Evolutionary conservation across 352 stramenopile genomes (phyloP), one percentile per base, ranked within the genome.

Genomic region (Pythium phragmitis): DNA sequence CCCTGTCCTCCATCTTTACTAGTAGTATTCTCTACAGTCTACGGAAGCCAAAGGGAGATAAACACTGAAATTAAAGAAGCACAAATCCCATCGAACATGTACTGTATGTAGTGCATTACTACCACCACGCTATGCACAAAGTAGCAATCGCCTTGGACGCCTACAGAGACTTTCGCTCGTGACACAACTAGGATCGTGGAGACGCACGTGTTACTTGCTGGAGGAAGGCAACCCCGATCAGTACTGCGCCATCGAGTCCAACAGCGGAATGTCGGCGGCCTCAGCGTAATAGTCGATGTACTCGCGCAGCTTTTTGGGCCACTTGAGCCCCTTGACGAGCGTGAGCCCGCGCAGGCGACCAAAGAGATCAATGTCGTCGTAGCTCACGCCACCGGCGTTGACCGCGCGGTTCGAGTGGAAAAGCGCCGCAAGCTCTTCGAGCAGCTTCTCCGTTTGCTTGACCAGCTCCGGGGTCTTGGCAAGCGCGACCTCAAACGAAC

Each of bases 351-450:
- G 79, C 19, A 88, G 57, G 46, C 66, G 67, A 2, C 68, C 69
- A 34, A 88, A 88, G 16, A 88, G 47, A 23, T 81, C 71, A 60
- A 88, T 55, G 63, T 88, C 79, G 63, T 88, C 76, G 63, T 81
- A 85, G 65, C 79, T 81, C 34, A 82, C 46, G 13, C 68, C 56
- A 73, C 65, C 34, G 0, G 39, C 73, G 56, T 88, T 86, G 42
- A 82, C 72, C 28, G 70, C 72, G 21, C 66, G 62, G 51, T 63
- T 60, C 48, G 74, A 83, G 57, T 79, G 66, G 37, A 88, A 36
- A 23, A 88, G 34, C 4, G 30, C 34, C 34, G 73, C 73, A 26
- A 88, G 72, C 36, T 77, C 54, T 47, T 67, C 39, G 3, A 88
- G 64, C 45, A 72, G 61, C 58, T 57, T 39, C 63, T 88, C 85